Conservation (phyloP, 1,139 yeast genomes). For the Yamadazyma aaseri region DNA sequence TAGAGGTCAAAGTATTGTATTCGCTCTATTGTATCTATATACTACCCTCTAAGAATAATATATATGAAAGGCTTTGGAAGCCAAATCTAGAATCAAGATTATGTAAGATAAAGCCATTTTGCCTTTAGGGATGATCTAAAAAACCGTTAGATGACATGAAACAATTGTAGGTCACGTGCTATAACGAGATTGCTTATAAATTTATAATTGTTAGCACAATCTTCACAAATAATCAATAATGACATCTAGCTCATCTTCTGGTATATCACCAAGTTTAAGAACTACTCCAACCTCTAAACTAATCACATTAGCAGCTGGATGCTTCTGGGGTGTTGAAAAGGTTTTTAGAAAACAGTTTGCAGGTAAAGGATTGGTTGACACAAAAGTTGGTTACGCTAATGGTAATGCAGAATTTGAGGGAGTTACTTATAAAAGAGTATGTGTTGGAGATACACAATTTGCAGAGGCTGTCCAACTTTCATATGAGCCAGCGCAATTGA, state of each 20-base stretch:
- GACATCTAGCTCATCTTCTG: too few species aligned
- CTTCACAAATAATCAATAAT: too few species aligned
- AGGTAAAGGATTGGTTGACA: conserved; percentile 66
- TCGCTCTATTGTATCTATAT: too few species aligned
- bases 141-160: too few species aligned
- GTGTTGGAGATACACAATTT: conserved; percentile 67
- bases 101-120: too few species aligned
- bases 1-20: too few species aligned
- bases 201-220: too few species aligned
- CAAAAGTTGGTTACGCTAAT: conserved; percentile 88
- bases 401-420: conserved; percentile 49
- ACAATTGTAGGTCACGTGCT: too few species aligned
- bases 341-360: conserved; percentile 68
- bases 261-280: conserved; percentile 36
- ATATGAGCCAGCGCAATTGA: conserved; percentile 66
- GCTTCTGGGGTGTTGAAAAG: conserved; percentile 96
- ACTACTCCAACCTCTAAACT: conserved; percentile 44
- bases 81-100: too few species aligned
- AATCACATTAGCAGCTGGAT: conserved; percentile 74
- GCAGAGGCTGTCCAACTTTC: conserved; percentile 83
- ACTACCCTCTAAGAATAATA: too few species aligned
- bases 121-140: not conserved
- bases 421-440: conserved; percentile 77
- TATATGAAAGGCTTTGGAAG: too few species aligned
- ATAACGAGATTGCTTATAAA: too few species aligned